Evolutionary conservation across 176 grass and related monocot genomes (phyloP).

Genomic region (Musa schizocarpa): DNA sequence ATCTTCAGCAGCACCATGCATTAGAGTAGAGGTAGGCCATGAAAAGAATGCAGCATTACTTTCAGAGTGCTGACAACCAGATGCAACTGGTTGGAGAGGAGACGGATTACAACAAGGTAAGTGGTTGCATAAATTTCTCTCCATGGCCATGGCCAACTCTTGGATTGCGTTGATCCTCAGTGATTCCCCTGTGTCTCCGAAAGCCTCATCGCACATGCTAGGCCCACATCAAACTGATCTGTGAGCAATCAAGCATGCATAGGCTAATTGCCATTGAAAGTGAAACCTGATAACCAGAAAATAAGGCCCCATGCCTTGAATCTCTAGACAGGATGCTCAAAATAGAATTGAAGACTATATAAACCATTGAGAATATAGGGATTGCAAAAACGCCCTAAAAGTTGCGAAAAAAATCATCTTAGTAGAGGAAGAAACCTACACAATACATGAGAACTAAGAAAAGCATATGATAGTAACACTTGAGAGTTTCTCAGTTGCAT

Average conservation of each 20-base stretch:
- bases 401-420: background rate
- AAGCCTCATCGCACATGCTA: conserved; percentile 38
- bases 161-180: conserved; percentile 40
- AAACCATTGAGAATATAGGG: too few species aligned
- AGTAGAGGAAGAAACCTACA: background rate
- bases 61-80: conserved; percentile 63
- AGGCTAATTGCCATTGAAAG: background rate
- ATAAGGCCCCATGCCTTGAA: conserved; percentile 1
- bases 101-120: conserved; percentile 36
- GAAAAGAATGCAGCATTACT: conserved; percentile 78
- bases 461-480: background rate
- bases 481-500: background rate
- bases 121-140: conserved; percentile 41
- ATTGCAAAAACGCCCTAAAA: background rate
- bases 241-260: background rate
- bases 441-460: background rate
- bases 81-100: conserved; percentile 59
- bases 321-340: background rate
- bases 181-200: conserved; percentile 41
- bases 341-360: background rate
- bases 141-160: conserved; percentile 57
- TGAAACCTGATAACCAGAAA: conserved; percentile 9
- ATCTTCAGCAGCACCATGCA: conserved; percentile 71
- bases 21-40: conserved; percentile 84
- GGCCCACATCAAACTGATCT: conserved; percentile 6